Conservation (phyloP, 805 yeast species). For the Kuraishia cidri region DNA sequence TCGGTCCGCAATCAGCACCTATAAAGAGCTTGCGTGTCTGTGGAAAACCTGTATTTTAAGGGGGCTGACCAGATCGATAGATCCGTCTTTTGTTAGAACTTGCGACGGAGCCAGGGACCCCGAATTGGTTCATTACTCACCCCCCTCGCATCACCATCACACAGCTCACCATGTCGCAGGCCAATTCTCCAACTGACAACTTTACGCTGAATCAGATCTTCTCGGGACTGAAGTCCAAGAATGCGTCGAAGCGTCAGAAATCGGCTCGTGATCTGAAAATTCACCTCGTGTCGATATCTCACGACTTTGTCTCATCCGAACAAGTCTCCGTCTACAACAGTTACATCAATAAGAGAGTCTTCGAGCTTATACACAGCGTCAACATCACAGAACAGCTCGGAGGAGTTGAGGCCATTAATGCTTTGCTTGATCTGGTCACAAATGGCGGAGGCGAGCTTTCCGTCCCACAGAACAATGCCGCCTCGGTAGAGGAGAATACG, state of each 20-base stretch:
- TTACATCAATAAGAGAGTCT: conserved; percentile 79
- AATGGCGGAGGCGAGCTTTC: conserved; percentile 31
- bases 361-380: conserved; percentile 72
- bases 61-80: too few relatives aligned
- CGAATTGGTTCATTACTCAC: too few relatives aligned
- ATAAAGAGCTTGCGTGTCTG: too few relatives aligned
- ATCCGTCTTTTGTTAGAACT: too few relatives aligned
- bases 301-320: conserved; percentile 70
- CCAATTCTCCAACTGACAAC: too few relatives aligned
- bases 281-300: conserved; percentile 61
- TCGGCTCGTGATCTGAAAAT: conserved; percentile 68
- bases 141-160: too few relatives aligned
- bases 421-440: conserved; percentile 76
- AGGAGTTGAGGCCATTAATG: conserved; percentile 85
- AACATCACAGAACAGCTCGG: conserved; percentile 73
- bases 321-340: conserved; percentile 75
- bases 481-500: conserved; percentile 58
- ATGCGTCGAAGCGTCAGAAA: conserved; percentile 30
- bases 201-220: conserved; percentile 41
- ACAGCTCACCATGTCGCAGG: too few relatives aligned
- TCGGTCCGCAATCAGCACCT: too few relatives aligned
- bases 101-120: too few relatives aligned
- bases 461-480: conserved; percentile 24
- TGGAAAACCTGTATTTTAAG: too few relatives aligned
- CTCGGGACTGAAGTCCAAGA: conserved; percentile 33